These are phyloP conservation scores for Trifolium dubium DNA, from an alignment of 306 rosid species.

Conservation along the genomic window DNA sequence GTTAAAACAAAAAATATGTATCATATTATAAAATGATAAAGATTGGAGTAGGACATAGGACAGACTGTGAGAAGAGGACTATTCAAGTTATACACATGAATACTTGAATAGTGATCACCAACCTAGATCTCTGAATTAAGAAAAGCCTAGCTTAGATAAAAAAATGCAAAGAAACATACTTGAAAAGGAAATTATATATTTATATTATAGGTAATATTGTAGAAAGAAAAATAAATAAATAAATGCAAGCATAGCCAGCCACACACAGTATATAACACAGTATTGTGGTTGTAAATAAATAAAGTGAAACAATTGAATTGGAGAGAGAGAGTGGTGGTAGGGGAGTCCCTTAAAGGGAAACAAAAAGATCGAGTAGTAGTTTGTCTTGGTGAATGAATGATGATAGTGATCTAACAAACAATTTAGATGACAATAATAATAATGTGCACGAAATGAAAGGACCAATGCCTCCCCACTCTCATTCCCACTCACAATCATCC, in stretches of 20 bases:
- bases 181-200: slow-evolving; percentile 46
- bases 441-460: slow-evolving; percentile 14
- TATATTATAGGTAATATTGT: not conserved
- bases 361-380: slow-evolving; percentile 52
- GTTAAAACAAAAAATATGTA: not conserved
- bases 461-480: slow-evolving; percentile 34
- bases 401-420: slow-evolving; percentile 69
- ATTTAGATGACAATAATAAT: slow-evolving; percentile 33
- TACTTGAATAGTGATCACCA: not conserved
- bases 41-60: slow-evolving; percentile 37
- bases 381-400: slow-evolving; percentile 51
- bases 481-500: slow-evolving; percentile 4
- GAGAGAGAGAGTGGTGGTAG: not conserved
- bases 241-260: slow-evolving; percentile 12
- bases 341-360: slow-evolving; percentile 57
- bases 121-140: not conserved
- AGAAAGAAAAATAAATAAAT: slow-evolving; percentile 18
- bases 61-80: slow-evolving; percentile 19
- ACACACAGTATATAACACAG: too few relatives aligned
- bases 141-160: slow-evolving; percentile 21
- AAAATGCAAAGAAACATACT: slow-evolving; percentile 44
- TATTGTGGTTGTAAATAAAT: slow-evolving; percentile 31
- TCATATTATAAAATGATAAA: not conserved
- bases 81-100: slow-evolving; percentile 30
- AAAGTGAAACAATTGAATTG: slow-evolving; percentile 21